A percentile compares a stretch with the other conserved stretches of the same genome.
These are phyloP conservation scores for Cyberlindnera subsufficiens DNA, from an alignment of 805 yeast genomes.

Conservation along the genomic window DNA sequence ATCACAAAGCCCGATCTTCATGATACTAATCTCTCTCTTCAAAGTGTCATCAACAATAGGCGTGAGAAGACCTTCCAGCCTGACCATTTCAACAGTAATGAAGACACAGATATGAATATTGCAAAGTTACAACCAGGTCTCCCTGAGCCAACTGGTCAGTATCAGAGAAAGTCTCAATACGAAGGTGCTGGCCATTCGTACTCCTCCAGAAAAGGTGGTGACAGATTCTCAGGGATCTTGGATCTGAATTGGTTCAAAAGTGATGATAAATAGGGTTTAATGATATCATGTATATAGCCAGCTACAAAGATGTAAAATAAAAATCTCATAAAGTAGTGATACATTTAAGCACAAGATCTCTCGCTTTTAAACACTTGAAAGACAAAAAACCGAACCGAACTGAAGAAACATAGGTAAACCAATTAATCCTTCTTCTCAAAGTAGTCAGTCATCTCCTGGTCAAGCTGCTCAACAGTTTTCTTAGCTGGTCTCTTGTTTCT, in stretches of 20 bases:
- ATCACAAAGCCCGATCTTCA: conserved; percentile 1
- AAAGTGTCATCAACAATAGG: conserved; percentile 25
- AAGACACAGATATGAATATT: conserved; percentile 17
- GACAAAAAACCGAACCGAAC: conserved; percentile 1
- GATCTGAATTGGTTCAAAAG: conserved; percentile 21
- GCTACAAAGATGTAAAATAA: background rate
- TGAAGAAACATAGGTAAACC: background rate
- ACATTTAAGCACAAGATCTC: background rate
- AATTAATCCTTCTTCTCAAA: conserved; percentile 46
- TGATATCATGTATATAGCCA: background rate
- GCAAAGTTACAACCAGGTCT: conserved; percentile 50
- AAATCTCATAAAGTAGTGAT: background rate
- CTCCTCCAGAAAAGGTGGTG: conserved; percentile 52
- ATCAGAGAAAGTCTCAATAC: conserved; percentile 51
- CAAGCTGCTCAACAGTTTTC: conserved; percentile 89
- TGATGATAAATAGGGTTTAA: conserved; percentile 1
- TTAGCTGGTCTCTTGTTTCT: conserved; percentile 39
- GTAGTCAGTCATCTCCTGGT: conserved; percentile 97
- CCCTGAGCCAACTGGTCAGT: conserved; percentile 34
- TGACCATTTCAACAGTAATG: conserved; percentile 17
- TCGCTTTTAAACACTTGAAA: no score
- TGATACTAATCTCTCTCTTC: background rate
- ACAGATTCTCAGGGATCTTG: conserved; percentile 28
- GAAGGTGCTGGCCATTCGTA: conserved; percentile 66
- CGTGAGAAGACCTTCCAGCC: conserved; percentile 32